These are phyloP conservation scores for Pyricularia grisea DNA, from an alignment of 2,329 filamentous ascomycete species.

Conservation along the genomic window DNA sequence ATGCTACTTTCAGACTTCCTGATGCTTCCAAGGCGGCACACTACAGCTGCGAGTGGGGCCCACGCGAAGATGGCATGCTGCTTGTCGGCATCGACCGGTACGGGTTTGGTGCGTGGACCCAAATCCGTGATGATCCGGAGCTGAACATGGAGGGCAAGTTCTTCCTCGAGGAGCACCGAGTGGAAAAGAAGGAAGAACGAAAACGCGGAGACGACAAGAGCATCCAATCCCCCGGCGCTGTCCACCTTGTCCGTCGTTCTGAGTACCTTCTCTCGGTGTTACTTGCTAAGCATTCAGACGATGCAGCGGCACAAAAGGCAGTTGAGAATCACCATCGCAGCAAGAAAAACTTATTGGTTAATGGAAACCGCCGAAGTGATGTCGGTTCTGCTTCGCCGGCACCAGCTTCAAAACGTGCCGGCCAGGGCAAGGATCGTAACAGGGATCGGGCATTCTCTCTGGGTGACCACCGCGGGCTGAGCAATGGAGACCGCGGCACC, in stretches of 20 bases:
- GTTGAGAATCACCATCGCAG: conserved; percentile 93
- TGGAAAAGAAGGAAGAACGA: conserved; percentile 93
- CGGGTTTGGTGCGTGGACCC: conserved; percentile 90
- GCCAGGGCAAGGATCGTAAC: conserved; percentile 37
- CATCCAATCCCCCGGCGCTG: conserved; percentile 89
- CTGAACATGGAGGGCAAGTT: conserved; percentile 83
- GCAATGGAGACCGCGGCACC: conserved; percentile 38
- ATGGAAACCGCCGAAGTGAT: conserved; percentile 51
- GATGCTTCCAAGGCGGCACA: conserved; percentile 88
- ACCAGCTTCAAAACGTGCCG: conserved; percentile 41
- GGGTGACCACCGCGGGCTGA: conserved; percentile 40
- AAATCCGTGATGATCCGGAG: conserved; percentile 86
- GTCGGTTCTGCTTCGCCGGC: conserved; percentile 62
- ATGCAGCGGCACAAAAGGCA: conserved; percentile 65
- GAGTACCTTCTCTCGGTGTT: conserved; percentile 95
- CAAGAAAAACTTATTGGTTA: conserved; percentile 63
- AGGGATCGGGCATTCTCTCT: conserved; percentile 29
- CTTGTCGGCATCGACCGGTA: conserved; percentile 87
- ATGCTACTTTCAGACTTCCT: conserved; percentile 71
- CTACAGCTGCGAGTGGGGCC: conserved; percentile 87
- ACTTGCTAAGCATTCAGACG: conserved; percentile 72
- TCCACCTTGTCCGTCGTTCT: conserved; percentile 87
- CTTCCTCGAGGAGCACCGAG: conserved; percentile 95
- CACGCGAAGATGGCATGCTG: conserved; percentile 93
- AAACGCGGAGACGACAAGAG: conserved; percentile 68